Evolutionary conservation across 805 yeast species (phyloP).

Genomic region (Saccharomycopsis sp.): DNA sequence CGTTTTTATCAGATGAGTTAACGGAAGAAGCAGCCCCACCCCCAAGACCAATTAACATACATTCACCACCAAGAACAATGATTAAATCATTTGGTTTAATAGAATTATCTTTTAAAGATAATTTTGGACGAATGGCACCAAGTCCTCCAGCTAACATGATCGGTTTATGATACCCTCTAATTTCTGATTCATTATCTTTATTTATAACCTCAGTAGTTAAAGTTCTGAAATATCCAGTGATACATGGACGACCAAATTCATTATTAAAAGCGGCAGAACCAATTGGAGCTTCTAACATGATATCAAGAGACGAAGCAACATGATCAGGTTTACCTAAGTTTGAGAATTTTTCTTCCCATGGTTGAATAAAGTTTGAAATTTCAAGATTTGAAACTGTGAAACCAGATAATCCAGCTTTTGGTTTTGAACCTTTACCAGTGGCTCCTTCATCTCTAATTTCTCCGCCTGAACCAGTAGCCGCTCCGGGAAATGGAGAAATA

Average conservation of each 20-base stretch:
- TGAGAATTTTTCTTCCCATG: slow-evolving; percentile 84
- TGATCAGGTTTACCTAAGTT: slow-evolving; percentile 85
- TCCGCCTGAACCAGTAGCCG: slow-evolving; percentile 99
- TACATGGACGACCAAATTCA: slow-evolving; percentile 97
- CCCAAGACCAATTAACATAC: slow-evolving; percentile 96
- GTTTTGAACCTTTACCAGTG: slow-evolving; percentile 94
- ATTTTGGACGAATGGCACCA: slow-evolving; percentile 91
- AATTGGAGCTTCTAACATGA: slow-evolving; percentile 94
- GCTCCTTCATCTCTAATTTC: slow-evolving; percentile 99
- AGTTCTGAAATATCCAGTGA: slow-evolving; percentile 93
- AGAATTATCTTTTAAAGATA: slow-evolving; percentile 77
- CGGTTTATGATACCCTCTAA: slow-evolving; percentile 97
- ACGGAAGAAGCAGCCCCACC: slow-evolving; percentile 99
- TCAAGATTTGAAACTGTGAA: slow-evolving; percentile 83
- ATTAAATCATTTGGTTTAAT: slow-evolving; percentile 88
- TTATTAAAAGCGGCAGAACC: slow-evolving; percentile 98
- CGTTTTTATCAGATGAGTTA: slow-evolving; percentile 94
- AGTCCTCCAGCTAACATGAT: slow-evolving; percentile 99
- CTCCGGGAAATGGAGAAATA: slow-evolving; percentile 98
- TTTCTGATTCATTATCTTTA: slow-evolving; percentile 51
- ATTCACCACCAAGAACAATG: slow-evolving; percentile 94
- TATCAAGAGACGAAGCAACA: slow-evolving; percentile 85
- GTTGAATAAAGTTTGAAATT: slow-evolving; percentile 79
- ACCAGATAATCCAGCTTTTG: slow-evolving; percentile 94
- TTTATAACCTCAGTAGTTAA: slow-evolving; percentile 69